Percentiles rank a stretch among this genome's conserved stretches.
These are phyloP conservation scores for Leccinum longicurvipes DNA, from an alignment of 768 basidiomycete species.

Conservation along the genomic window DNA sequence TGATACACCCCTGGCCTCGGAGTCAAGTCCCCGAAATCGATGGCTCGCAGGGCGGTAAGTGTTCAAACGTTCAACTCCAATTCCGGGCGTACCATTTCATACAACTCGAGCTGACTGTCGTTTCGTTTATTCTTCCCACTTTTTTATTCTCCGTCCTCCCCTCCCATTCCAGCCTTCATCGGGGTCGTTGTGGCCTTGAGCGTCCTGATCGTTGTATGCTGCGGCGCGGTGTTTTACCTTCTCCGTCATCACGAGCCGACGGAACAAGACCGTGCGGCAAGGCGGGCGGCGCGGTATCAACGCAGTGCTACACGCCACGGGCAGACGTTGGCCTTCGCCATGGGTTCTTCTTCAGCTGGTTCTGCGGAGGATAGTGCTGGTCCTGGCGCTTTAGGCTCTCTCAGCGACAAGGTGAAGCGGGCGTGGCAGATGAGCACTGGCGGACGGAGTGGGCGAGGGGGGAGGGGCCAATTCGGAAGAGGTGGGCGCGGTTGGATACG, in stretches of 20 bases:
- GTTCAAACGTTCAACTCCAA: slow-evolving; percentile 10
- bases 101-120: neutral
- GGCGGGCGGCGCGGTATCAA: slow-evolving; percentile 31
- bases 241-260: slow-evolving; percentile 47
- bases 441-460: neutral
- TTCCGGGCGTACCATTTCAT: neutral
- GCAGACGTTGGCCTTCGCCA: slow-evolving; percentile 14
- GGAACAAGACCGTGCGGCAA: slow-evolving; percentile 37
- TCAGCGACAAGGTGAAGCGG: slow-evolving; percentile 26
- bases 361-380: neutral
- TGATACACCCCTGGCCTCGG: slow-evolving; percentile 8
- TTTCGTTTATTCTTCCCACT: neutral
- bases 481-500: slow-evolving; percentile 48
- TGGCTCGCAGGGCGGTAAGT: slow-evolving; percentile 49
- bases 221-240: slow-evolving; percentile 53
- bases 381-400: slow-evolving; percentile 9
- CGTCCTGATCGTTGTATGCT: slow-evolving; percentile 51
- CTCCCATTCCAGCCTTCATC: slow-evolving; percentile 48
- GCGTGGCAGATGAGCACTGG: slow-evolving; percentile 10
- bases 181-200: slow-evolving; percentile 54
- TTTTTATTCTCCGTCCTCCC: neutral
- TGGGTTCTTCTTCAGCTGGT: slow-evolving; percentile 1
- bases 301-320: slow-evolving; percentile 19
- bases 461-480: slow-evolving; percentile 17
- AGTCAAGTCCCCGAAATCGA: slow-evolving; percentile 45